phyloP scores from a whole-genome alignment of 2,329 filamentous ascomycete species.

The Aspergillus calidoustus region DNA sequence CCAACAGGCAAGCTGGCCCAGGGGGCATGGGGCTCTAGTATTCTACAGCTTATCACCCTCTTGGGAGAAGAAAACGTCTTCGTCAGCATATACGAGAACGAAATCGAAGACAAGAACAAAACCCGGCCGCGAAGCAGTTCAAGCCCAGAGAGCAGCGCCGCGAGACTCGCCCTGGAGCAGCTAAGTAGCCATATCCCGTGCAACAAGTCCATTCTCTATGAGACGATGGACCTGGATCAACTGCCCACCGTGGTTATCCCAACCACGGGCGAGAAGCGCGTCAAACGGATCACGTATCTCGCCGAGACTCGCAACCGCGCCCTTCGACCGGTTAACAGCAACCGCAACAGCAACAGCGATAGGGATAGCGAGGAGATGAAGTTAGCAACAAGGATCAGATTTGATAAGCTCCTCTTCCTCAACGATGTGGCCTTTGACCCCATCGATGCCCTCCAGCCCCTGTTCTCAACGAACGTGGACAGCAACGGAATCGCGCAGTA shows the following conservation, averaged over 20 bases:
- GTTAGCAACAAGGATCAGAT: conserved; percentile 35
- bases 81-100: conserved; percentile 74
- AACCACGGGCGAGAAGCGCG: conserved; percentile 63
- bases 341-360: too few relatives aligned
- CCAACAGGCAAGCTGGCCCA: conserved; percentile 61
- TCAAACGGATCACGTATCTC: conserved; percentile 73
- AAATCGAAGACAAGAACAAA: conserved; percentile 54
- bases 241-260: conserved; percentile 62
- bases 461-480: conserved; percentile 63
- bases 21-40: conserved; percentile 65
- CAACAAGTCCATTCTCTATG: conserved; percentile 60
- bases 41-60: conserved; percentile 66
- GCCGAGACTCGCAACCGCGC: conserved; percentile 74
- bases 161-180: conserved; percentile 56
- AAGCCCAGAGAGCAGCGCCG: conserved; percentile 34
- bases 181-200: conserved; percentile 56
- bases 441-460: conserved; percentile 60
- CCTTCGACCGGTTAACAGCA: conserved; percentile 62
- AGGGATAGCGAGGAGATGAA: too few relatives aligned
- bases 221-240: conserved; percentile 59
- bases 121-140: too few relatives aligned
- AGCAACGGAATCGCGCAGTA: conserved; percentile 58
- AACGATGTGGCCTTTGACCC: conserved; percentile 71
- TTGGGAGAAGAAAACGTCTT: conserved; percentile 70
- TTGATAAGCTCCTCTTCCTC: conserved; percentile 62